These are phyloP conservation scores for Hygrocybe punicea DNA, from an alignment of 768 basidiomycete genomes.

Conservation along the genomic window DNA sequence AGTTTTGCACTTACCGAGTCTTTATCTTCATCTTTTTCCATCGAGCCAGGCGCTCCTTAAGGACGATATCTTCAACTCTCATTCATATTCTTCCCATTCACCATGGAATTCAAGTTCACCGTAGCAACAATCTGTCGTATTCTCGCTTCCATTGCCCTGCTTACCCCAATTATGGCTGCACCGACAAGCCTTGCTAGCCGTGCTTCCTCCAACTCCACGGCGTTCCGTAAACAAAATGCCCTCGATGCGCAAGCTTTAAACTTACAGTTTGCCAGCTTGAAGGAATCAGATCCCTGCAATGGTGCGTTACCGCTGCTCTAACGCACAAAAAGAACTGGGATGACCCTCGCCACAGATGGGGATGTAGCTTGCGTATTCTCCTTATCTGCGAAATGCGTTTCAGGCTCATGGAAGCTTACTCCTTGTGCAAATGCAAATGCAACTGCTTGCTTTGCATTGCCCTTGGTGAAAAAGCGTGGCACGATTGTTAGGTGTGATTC, in stretches of 20 bases:
- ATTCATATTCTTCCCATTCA: background rate
- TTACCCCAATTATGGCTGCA: background rate
- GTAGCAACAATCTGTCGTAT: background rate
- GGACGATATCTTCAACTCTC: background rate
- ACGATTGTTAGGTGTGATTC: slow-evolving; percentile 45
- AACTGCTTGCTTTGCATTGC: slow-evolving; percentile 47
- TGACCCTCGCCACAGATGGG: slow-evolving; percentile 31
- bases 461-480: slow-evolving; percentile 47
- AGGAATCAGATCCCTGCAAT: slow-evolving; percentile 45
- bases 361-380: slow-evolving; percentile 40
- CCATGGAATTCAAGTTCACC: background rate
- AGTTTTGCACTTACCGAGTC: background rate
- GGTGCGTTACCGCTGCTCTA: slow-evolving; percentile 29
- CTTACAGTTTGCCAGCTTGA: slow-evolving; percentile 44
- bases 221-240: slow-evolving; percentile 42
- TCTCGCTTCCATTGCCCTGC: background rate
- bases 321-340: background rate
- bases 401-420: slow-evolving; percentile 38
- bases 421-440: slow-evolving; percentile 33
- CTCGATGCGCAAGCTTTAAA: slow-evolving; percentile 51
- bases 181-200: background rate
- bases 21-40: background rate
- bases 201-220: background rate
- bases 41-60: slow-evolving; percentile 1
- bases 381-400: slow-evolving; percentile 44